Conservation (phyloP, 2,329 filamentous ascomycete species). For the Epichloe baconii region DNA sequence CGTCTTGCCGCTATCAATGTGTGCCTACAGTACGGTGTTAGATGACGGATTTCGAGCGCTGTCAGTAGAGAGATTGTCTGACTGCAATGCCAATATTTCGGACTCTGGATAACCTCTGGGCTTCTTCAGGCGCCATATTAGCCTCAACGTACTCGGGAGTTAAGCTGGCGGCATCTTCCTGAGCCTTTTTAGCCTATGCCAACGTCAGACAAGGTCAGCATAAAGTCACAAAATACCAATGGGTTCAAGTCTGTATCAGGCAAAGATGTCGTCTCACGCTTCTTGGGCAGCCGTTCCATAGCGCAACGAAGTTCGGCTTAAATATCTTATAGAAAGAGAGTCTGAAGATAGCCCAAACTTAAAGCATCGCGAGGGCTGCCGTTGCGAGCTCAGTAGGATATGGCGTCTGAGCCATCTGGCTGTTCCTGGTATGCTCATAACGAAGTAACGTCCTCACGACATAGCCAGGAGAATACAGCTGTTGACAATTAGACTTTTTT, state of each 20-base stretch:
- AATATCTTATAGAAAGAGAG: conserved; percentile 9
- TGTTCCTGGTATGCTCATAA: conserved; percentile 26
- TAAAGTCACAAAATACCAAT: background rate
- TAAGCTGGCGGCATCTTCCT: conserved; percentile 37
- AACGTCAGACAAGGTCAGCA: conserved; percentile 1
- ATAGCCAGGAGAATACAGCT: background rate
- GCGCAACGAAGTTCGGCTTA: conserved; percentile 20
- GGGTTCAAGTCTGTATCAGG: background rate
- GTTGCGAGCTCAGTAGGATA: conserved; percentile 19
- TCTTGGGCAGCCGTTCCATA: conserved; percentile 26
- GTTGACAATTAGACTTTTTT: conserved; percentile 15
- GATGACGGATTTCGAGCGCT: conserved; percentile 7
- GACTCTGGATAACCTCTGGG: conserved; percentile 62
- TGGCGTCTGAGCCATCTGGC: conserved; percentile 29
- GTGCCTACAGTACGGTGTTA: conserved; percentile 45
- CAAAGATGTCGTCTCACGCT: conserved; percentile 21
- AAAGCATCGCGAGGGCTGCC: conserved; percentile 11
- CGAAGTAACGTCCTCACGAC: conserved; percentile 9
- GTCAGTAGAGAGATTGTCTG: conserved; percentile 12
- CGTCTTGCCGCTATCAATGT: conserved; percentile 98
- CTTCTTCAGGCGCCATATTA: conserved; percentile 71
- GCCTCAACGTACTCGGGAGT: conserved; percentile 53
- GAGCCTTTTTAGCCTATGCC: conserved; percentile 34
- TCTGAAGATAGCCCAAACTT: background rate
- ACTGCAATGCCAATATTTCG: conserved; percentile 97